Evolutionary conservation across 2,329 filamentous ascomycete genomes (phyloP).

Genomic region (Apiospora rasikravindrae): DNA sequence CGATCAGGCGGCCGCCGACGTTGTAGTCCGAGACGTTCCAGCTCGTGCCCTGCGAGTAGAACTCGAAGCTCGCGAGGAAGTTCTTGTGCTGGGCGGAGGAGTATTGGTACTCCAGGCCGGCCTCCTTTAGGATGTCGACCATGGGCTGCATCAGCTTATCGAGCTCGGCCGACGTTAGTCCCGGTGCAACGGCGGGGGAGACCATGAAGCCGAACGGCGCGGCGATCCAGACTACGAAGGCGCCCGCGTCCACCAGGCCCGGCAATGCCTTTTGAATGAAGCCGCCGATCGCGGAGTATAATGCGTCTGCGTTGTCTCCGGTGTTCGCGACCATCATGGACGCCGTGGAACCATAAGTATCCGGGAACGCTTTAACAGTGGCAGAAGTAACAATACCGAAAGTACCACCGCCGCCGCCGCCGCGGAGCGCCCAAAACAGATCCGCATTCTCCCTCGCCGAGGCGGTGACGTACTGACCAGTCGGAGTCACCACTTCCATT

Average conservation of each 20-base stretch:
- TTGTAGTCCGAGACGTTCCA: slow-evolving; percentile 30
- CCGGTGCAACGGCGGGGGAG: slow-evolving; percentile 23
- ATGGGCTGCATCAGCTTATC: slow-evolving; percentile 10
- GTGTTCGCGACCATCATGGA: slow-evolving; percentile 21
- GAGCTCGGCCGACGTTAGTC: slow-evolving; percentile 17
- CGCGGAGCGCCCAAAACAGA: slow-evolving; percentile 67
- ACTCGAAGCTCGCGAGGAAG: slow-evolving; percentile 23
- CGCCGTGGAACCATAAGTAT: slow-evolving; percentile 21
- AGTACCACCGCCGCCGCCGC: slow-evolving; percentile 64
- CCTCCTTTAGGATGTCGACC: not conserved
- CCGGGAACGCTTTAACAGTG: not conserved
- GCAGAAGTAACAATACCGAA: slow-evolving; percentile 56
- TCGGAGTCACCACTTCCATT: slow-evolving; percentile 58
- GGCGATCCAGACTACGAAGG: slow-evolving; percentile 22
- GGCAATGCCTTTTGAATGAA: slow-evolving; percentile 24
- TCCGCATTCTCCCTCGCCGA: slow-evolving; percentile 54
- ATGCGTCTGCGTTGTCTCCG: slow-evolving; percentile 23
- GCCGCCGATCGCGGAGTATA: slow-evolving; percentile 23
- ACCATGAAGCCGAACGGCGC: slow-evolving; percentile 25
- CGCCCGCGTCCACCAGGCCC: slow-evolving; percentile 24
- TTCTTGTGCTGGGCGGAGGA: slow-evolving; percentile 18
- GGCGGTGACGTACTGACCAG: slow-evolving; percentile 53
- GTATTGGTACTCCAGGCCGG: slow-evolving; percentile 24
- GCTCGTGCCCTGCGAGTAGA: slow-evolving; percentile 4
- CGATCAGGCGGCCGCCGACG: slow-evolving; percentile 25